Evolutionary conservation across 2,329 filamentous ascomycete species (phyloP), one percentile per base, ranked within the genome.

Genomic region (Aspergillus novofumigatus): DNA sequence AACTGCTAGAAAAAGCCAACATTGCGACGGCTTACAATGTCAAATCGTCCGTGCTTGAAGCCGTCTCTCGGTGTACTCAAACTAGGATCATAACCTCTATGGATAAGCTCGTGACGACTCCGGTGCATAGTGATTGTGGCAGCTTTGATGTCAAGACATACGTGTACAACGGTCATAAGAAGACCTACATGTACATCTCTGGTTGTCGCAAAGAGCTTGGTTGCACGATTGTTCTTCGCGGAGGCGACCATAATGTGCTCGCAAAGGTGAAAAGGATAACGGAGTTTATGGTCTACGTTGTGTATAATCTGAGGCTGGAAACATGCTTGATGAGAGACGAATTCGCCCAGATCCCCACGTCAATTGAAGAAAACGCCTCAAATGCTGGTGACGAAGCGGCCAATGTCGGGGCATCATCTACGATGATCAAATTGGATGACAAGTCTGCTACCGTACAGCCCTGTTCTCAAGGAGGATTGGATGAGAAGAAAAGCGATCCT

Each of bases 281-380:
- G 10, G 94, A 99, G 70, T 97, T 99, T 70, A 97, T 99, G 93
- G 89, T 95, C 41, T 99, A 97, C 65, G 95, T 99, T 21, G 92
- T 97, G 11, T 99, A 99, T 75, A 99, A 97, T 67, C 81, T 99
- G 53, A 96, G 96, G 70, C 82, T 99, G 14, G 94, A 99, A 75
- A 96, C 94, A 1, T 96, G 90, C 65, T 79, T 99, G 49, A 90
- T 99, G 83, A 85, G 91, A 53, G 94, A 99, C 71, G 92, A 96
- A 67, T 96, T 91, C 65, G 89, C 96, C 17, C 85, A 92, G 60
- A 88, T 95, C 23, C 92, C 92, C 1, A 81, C 84, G 1, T 82
- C 83, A 28, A 78, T 81, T 8, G 81, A 84, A 3, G 70, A 78
- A 66, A 80, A 67, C 42, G 72, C 65, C 54, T 64, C 62, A 42